Conservation (phyloP, 495 filamentous ascomycete species). For the Neurospora sp. region DNA sequence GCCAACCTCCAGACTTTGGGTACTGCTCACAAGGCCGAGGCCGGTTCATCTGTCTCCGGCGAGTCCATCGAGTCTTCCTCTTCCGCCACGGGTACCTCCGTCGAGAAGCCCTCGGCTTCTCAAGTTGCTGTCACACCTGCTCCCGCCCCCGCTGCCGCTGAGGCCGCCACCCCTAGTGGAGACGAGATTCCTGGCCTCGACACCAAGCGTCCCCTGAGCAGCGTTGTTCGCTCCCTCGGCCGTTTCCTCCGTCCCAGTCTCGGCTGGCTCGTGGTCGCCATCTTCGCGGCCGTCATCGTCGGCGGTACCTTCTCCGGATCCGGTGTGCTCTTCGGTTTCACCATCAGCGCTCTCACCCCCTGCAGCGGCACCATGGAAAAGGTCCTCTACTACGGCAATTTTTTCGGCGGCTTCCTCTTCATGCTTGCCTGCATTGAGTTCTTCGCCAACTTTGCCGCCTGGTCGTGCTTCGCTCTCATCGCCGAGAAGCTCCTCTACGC, state of each 20-base stretch:
- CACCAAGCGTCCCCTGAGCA: conserved; percentile 1
- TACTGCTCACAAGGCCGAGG: not conserved
- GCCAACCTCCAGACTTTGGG: conserved; percentile 41
- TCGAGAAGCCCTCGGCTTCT: conserved; percentile 27
- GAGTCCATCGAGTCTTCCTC: conserved; percentile 2
- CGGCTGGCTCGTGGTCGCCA: conserved; percentile 2
- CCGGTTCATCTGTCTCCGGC: not conserved
- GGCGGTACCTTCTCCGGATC: conserved; percentile 14
- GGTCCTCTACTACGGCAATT: conserved; percentile 56
- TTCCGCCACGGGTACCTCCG: conserved; percentile 17
- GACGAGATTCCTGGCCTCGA: conserved; percentile 31
- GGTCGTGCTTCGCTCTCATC: conserved; percentile 60
- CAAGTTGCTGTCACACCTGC: not conserved
- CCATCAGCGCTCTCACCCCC: conserved; percentile 23
- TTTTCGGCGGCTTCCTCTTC: conserved; percentile 83
- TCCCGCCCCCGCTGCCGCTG: not conserved
- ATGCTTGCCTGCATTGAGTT: conserved; percentile 72
- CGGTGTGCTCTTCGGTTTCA: conserved; percentile 15
- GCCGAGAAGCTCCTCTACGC: conserved; percentile 65
- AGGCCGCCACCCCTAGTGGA: not conserved
- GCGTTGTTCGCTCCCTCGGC: not conserved
- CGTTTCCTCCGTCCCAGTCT: conserved; percentile 1
- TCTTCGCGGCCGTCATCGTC: conserved; percentile 7
- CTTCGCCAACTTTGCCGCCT: conserved; percentile 54
- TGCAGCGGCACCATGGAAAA: conserved; percentile 12